phyloP scores from a whole-genome alignment of 257 asterid species.

The Fraxinus quadrangulata region DNA sequence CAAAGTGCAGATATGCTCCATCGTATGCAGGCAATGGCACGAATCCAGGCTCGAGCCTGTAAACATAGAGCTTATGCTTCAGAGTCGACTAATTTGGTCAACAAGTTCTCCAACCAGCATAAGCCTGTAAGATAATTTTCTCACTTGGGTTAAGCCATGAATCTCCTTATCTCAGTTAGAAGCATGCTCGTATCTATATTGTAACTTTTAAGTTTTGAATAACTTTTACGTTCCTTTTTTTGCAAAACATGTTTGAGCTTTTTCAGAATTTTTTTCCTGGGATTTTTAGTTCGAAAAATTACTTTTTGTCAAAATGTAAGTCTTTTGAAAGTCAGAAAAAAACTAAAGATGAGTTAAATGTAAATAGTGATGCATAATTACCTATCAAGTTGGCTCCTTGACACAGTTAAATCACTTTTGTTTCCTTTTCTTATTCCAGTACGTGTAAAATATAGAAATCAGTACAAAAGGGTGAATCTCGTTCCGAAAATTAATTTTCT shows the following conservation, averaged over 20 bases:
- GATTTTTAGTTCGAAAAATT: neutral
- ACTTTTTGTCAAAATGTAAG: neutral
- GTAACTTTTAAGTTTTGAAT: too few relatives aligned
- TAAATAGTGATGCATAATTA: too few relatives aligned
- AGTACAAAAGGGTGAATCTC: too few relatives aligned
- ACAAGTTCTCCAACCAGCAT: slow-evolving; percentile 30
- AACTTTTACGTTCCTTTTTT: too few relatives aligned
- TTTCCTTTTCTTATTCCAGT: slow-evolving; percentile 1
- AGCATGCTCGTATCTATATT: too few relatives aligned
- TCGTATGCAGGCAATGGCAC: slow-evolving; percentile 98
- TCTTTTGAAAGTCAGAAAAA: neutral
- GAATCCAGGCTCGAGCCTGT: slow-evolving; percentile 95
- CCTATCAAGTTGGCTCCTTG: neutral
- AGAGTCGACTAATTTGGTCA: slow-evolving; percentile 37
- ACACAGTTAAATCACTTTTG: neutral
- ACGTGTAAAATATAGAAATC: neutral
- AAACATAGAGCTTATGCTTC: slow-evolving; percentile 47
- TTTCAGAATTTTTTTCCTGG: neutral
- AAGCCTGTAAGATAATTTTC: slow-evolving; percentile 46
- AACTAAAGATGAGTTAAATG: neutral
- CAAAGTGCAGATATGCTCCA: slow-evolving; percentile 87
- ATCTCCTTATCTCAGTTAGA: neutral
- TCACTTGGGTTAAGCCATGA: neutral
- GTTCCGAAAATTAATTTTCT: too few relatives aligned
- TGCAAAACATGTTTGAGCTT: too few relatives aligned